phyloP scores from a whole-genome alignment of 1,284 basidiomycete genomes.

The Pholiota adiposa region DNA sequence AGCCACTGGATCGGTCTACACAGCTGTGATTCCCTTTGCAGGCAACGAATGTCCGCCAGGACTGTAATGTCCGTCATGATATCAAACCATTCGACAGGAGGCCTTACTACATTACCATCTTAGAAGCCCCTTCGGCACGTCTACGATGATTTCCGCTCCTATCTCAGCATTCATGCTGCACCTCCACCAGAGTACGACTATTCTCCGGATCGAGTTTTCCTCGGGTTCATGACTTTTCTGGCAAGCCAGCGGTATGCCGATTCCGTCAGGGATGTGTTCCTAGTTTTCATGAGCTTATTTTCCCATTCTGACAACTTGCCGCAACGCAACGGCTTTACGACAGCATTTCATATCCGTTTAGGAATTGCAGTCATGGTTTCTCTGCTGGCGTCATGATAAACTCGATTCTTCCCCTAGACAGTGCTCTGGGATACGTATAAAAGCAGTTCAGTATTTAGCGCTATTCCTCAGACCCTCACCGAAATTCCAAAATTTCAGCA shows the following conservation, averaged over 20 bases:
- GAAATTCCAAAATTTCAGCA: neutral
- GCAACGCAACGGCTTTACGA: constrained; percentile 21
- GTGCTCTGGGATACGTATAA: constrained; percentile 12
- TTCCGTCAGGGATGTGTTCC: constrained; percentile 15
- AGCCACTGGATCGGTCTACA: constrained; percentile 3
- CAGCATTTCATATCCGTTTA: constrained; percentile 24
- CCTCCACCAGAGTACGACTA: neutral
- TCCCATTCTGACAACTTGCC: constrained; percentile 13
- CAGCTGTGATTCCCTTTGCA: constrained; percentile 1
- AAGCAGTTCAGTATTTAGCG: neutral
- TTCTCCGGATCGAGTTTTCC: constrained; percentile 4
- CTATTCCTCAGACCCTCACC: neutral
- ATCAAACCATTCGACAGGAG: constrained; percentile 15
- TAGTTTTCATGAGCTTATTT: constrained; percentile 15
- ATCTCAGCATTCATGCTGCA: constrained; percentile 8
- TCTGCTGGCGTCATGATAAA: constrained; percentile 13
- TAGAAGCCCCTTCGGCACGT: constrained; percentile 17
- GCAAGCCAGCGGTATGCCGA: constrained; percentile 12
- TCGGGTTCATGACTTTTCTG: constrained; percentile 12
- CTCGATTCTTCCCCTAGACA: neutral
- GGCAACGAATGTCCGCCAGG: constrained; percentile 3
- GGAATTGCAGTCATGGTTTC: constrained; percentile 18
- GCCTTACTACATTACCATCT: constrained; percentile 17
- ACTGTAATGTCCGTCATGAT: constrained; percentile 22
- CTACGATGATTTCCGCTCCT: constrained; percentile 18